A percentile compares a stretch with the other conserved stretches of the same genome.
Conservation (phyloP, 2,329 filamentous ascomycete genomes). For the Xylariaceae sp. region DNA sequence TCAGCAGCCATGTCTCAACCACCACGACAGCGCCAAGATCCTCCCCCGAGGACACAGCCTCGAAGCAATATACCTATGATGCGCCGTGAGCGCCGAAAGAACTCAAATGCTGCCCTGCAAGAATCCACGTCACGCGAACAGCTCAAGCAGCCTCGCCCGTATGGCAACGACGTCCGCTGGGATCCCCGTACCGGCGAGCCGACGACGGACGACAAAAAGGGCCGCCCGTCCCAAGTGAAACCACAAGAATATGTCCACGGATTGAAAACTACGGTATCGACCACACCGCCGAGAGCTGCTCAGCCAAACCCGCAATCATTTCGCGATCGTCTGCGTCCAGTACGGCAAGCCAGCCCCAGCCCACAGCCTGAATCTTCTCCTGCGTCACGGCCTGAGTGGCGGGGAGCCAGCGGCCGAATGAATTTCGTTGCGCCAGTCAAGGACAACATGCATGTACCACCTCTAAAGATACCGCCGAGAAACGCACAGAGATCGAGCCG, state of each 20-base stretch:
- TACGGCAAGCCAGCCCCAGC: conserved; percentile 32
- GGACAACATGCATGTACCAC: conserved; percentile 54
- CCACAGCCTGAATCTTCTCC: conserved; percentile 20
- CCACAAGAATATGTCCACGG: conserved; percentile 47
- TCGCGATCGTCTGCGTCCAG: conserved; percentile 42
- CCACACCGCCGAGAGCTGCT: conserved; percentile 5
- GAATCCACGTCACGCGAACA: conserved; percentile 38
- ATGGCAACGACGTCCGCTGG: conserved; percentile 49
- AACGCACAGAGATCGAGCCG: conserved; percentile 39
- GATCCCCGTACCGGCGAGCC: conserved; percentile 65
- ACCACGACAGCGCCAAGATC: conserved; percentile 16
- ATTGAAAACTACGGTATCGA: conserved; percentile 20
- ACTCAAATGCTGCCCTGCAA: conserved; percentile 40
- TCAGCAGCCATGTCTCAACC: conserved; percentile 34
- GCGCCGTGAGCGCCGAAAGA: conserved; percentile 47
- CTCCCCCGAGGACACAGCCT: conserved; percentile 19
- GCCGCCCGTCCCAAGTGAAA: conserved; percentile 53
- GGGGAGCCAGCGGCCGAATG: conserved; percentile 66
- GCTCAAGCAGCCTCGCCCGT: conserved; percentile 29
- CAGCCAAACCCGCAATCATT: conserved; percentile 32
- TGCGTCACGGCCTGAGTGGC: conserved; percentile 58
- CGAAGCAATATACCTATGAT: conserved; percentile 48
- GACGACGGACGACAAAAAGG: conserved; percentile 48
- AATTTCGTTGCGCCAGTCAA: conserved; percentile 60
- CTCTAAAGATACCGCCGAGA: conserved; percentile 53